Conservation (phyloP, 2,329 filamentous ascomycete species). For the Aspergillus tubingensis region DNA sequence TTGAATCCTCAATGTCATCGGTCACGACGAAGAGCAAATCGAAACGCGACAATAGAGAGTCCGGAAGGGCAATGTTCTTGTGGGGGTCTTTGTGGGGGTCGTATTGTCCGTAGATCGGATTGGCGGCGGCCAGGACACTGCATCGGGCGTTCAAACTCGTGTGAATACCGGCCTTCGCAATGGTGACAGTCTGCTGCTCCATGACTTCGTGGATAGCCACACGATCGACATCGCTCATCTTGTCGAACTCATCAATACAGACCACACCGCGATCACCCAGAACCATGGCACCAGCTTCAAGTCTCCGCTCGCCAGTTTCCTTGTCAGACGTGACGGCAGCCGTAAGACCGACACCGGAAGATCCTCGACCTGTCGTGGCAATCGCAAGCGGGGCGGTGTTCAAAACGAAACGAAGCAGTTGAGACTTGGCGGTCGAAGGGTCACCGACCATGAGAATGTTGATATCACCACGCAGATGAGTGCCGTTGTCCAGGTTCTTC, state of each 20-base stretch:
- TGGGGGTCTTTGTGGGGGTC: conserved; percentile 98
- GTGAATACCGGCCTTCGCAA: conserved; percentile 97
- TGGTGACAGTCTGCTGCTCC: conserved; percentile 99
- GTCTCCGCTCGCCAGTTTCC: conserved; percentile 89
- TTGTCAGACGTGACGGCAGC: conserved; percentile 96
- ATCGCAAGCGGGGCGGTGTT: conserved; percentile 97
- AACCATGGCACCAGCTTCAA: conserved; percentile 98
- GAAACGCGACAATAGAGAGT: conserved; percentile 96
- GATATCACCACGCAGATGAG: conserved; percentile 96
- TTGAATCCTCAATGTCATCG: conserved; percentile 93
- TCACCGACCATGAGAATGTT: conserved; percentile 99
- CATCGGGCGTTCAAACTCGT: conserved; percentile 95
- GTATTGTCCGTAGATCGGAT: conserved; percentile 97
- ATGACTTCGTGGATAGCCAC: conserved; percentile 99
- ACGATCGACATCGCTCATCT: conserved; percentile 98
- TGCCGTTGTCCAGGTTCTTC: conserved; percentile 98
- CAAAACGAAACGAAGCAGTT: conserved; percentile 91
- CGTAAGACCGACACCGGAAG: conserved; percentile 95
- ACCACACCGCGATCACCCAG: conserved; percentile 95
- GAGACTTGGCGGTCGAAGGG: conserved; percentile 97
- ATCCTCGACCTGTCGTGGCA: conserved; percentile 93
- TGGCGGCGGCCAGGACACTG: conserved; percentile 93
- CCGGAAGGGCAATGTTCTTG: conserved; percentile 95
- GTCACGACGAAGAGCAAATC: conserved; percentile 97
- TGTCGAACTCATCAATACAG: conserved; percentile 99